phyloP scores from a whole-genome alignment of 768 basidiomycete species.

The Solioccasus polychromus region DNA sequence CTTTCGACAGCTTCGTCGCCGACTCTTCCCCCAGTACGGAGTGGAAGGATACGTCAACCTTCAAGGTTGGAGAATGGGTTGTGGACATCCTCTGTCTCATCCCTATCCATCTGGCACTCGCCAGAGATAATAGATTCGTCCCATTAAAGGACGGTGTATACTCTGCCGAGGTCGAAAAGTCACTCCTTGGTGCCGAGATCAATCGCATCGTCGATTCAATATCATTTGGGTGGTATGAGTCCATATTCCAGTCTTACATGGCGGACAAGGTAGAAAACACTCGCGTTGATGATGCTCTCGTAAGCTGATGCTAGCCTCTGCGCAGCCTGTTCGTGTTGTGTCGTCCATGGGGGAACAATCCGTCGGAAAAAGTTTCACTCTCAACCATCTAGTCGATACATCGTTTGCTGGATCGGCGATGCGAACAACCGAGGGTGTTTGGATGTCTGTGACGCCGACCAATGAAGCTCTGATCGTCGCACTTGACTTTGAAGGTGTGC shows the following conservation, averaged over 20 bases:
- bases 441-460: slow-evolving; percentile 66
- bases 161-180: slow-evolving; percentile 47
- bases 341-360: slow-evolving; percentile 71
- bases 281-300: neutral
- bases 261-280: slow-evolving; percentile 43
- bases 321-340: slow-evolving; percentile 58
- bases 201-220: slow-evolving; percentile 51
- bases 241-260: slow-evolving; percentile 61
- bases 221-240: slow-evolving; percentile 67
- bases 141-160: slow-evolving; percentile 57
- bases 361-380: slow-evolving; percentile 56
- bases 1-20: slow-evolving; percentile 25
- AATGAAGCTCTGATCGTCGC: slow-evolving; percentile 54
- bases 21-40: slow-evolving; percentile 5
- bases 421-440: slow-evolving; percentile 63
- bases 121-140: slow-evolving; percentile 58
- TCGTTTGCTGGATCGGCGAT: slow-evolving; percentile 66
- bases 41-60: slow-evolving; percentile 33
- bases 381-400: slow-evolving; percentile 62
- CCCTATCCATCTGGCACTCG: slow-evolving; percentile 61
- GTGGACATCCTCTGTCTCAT: slow-evolving; percentile 60
- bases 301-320: neutral
- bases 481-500: slow-evolving; percentile 60
- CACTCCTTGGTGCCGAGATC: slow-evolving; percentile 58
- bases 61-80: slow-evolving; percentile 57